Evolutionary conservation across 164 flowering plant genomes (phyloP).

Genomic region (Amborella trichopoda): DNA sequence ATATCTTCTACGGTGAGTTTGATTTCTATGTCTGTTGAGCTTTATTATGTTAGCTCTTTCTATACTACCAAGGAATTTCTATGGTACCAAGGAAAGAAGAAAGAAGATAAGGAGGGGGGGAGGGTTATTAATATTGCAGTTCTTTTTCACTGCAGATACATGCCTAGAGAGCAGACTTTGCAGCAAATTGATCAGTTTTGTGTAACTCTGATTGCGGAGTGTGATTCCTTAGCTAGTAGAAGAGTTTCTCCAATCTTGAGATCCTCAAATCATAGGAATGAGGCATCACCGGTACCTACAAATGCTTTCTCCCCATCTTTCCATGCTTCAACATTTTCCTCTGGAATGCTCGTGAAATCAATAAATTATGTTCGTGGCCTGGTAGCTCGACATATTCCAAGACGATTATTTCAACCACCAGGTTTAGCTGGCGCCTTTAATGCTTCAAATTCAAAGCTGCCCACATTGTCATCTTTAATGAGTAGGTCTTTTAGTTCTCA

Average conservation of each 20-base stretch:
- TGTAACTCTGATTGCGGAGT: constrained; percentile 61
- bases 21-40: neutral
- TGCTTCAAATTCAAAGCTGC: constrained; percentile 67
- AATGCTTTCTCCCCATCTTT: constrained; percentile 30
- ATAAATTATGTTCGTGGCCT: constrained; percentile 81
- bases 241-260: constrained; percentile 48
- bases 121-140: no score
- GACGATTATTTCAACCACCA: constrained; percentile 66
- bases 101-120: no score
- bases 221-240: constrained; percentile 38
- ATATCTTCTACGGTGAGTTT: constrained; percentile 65
- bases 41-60: neutral
- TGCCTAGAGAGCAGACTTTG: constrained; percentile 81
- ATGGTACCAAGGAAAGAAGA: neutral
- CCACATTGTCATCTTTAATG: constrained; percentile 75
- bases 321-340: constrained; percentile 75
- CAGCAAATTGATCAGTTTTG: constrained; percentile 84
- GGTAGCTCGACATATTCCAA: constrained; percentile 71
- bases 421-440: constrained; percentile 67
- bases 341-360: constrained; percentile 68
- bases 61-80: neutral
- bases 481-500: constrained; percentile 82
- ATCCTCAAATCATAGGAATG: constrained; percentile 44
- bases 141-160: constrained; percentile 46
- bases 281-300: constrained; percentile 24